These are phyloP conservation scores for Phylloporus sp. DNA, from an alignment of 768 basidiomycete species.

Conservation along the genomic window DNA sequence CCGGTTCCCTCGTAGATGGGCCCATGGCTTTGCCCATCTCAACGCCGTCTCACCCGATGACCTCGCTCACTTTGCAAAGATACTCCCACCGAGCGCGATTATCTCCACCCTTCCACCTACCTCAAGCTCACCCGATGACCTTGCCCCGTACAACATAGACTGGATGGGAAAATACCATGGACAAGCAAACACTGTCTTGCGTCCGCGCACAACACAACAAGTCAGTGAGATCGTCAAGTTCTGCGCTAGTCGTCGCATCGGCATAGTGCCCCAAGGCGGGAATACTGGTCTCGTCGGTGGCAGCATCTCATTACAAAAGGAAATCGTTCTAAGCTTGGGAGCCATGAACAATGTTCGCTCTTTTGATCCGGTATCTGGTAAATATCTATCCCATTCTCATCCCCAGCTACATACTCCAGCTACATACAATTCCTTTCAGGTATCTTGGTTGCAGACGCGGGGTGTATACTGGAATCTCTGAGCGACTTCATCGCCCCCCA, in stretches of 20 bases:
- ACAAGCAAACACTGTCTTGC: constrained; percentile 78
- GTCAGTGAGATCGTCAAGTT: constrained; percentile 86
- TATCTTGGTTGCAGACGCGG: constrained; percentile 88
- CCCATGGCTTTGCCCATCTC: constrained; percentile 30
- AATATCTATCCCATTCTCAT: constrained; percentile 9
- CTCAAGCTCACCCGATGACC: constrained; percentile 53
- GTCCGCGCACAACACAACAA: constrained; percentile 83
- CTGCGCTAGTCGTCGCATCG: constrained; percentile 77
- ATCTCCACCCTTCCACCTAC: constrained; percentile 61
- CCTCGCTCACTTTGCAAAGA: constrained; percentile 60
- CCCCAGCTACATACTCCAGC: constrained; percentile 3
- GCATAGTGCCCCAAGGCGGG: constrained; percentile 96
- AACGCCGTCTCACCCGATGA: constrained; percentile 55
- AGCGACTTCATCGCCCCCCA: constrained; percentile 82
- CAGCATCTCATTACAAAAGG: constrained; percentile 82
- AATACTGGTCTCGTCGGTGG: constrained; percentile 98
- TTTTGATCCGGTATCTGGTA: constrained; percentile 82
- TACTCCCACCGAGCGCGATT: constrained; percentile 61
- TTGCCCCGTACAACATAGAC: constrained; percentile 79
- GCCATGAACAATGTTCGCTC: constrained; percentile 81
- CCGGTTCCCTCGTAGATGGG: constrained; percentile 11
- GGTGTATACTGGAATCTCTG: constrained; percentile 86
- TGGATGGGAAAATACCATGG: constrained; percentile 97
- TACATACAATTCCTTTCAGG: constrained; percentile 44
- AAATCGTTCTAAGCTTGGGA: constrained; percentile 79